phyloP scores from a whole-genome alignment of 2,329 filamentous ascomycete genomes.

The Ploettnerulaceae sp. region DNA sequence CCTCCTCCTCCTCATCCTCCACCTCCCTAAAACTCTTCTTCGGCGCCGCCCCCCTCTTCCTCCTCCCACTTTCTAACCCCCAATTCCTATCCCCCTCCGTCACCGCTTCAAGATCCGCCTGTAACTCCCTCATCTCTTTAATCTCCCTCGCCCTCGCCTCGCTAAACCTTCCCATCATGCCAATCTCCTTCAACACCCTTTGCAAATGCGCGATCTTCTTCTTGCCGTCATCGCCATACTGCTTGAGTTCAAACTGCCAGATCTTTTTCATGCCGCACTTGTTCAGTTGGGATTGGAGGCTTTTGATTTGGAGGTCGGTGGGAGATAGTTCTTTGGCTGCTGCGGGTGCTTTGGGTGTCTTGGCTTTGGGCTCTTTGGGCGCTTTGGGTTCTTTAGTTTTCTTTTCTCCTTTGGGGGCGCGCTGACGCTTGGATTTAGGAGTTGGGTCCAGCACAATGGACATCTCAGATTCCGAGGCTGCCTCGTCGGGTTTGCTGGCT shows the following conservation, averaged over 20 bases:
- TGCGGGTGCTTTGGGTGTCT: constrained; percentile 39
- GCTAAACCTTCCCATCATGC: constrained; percentile 87
- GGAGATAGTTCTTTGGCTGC: constrained; percentile 44
- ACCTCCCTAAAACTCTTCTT: constrained; percentile 40
- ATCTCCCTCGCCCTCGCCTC: constrained; percentile 80
- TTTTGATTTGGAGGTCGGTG: constrained; percentile 78
- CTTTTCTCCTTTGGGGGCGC: constrained; percentile 37
- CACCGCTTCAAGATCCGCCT: constrained; percentile 78
- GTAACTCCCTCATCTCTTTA: constrained; percentile 79
- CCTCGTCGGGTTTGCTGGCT: constrained; percentile 37
- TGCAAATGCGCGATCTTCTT: constrained; percentile 82
- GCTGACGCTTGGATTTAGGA: constrained; percentile 52
- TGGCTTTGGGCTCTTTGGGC: constrained; percentile 11
- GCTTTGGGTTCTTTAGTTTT: constrained; percentile 30
- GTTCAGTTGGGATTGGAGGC: constrained; percentile 75
- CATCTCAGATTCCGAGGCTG: constrained; percentile 52
- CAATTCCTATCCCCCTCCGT: constrained; percentile 75
- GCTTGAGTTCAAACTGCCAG: constrained; percentile 80
- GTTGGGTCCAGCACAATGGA: constrained; percentile 75
- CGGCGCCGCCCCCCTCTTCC: constrained; percentile 28
- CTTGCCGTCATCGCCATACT: constrained; percentile 62
- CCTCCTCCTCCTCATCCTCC: constrained; percentile 23
- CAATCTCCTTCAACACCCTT: constrained; percentile 70
- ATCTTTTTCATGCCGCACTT: constrained; percentile 93
- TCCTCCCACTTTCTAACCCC: constrained; percentile 49